Conservation (phyloP, 1,139 yeast species). For the Candida sp. region DNA sequence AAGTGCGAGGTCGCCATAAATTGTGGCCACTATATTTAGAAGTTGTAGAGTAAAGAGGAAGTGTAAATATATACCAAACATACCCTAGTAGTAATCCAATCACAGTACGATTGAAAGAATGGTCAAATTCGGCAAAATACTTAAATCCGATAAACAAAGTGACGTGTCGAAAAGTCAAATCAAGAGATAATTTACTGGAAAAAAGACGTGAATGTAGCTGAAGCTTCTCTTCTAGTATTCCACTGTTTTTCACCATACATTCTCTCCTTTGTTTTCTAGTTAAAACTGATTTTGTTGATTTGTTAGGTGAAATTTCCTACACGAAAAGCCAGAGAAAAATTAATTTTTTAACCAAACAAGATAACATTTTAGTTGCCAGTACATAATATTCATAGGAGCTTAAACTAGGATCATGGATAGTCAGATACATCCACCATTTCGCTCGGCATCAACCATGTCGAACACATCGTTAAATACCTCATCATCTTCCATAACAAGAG, state of each 20-base stretch:
- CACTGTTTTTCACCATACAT: too few species aligned
- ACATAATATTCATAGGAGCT: neutral
- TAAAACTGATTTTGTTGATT: too few species aligned
- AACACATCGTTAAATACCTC: constrained; percentile 26
- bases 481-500: constrained; percentile 27
- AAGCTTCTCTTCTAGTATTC: too few species aligned
- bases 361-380: neutral
- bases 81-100: neutral
- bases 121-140: too few species aligned
- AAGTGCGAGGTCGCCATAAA: neutral
- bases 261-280: too few species aligned
- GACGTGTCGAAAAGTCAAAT: neutral
- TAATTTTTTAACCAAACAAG: neutral
- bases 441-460: constrained; percentile 37
- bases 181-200: neutral
- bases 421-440: constrained; percentile 20
- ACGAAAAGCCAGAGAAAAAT: neutral
- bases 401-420: constrained; percentile 1
- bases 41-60: neutral
- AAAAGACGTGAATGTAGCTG: neutral
- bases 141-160: neutral
- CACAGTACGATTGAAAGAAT: neutral
- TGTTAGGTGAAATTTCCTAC: neutral
- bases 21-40: neutral
- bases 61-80: neutral